These are phyloP conservation scores for Plenodomus tracheiphilus DNA, from an alignment of 2,329 filamentous ascomycete species.

Conservation along the genomic window DNA sequence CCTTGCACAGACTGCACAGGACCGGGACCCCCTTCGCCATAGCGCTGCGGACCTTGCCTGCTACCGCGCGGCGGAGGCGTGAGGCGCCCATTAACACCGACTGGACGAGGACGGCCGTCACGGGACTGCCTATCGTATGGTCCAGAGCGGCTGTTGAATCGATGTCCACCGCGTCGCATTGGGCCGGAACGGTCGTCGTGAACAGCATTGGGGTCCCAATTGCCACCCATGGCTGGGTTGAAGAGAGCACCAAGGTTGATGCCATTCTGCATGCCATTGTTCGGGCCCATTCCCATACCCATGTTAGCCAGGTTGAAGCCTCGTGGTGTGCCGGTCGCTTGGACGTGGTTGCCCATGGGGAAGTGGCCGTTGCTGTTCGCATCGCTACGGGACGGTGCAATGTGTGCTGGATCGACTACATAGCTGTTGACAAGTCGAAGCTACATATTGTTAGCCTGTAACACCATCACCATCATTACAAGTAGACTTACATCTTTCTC, in stretches of 20 bases:
- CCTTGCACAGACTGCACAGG: conserved; percentile 91
- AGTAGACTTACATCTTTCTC: conserved; percentile 74
- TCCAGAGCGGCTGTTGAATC: conserved; percentile 45
- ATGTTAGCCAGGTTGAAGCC: conserved; percentile 84
- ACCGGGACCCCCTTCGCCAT: conserved; percentile 75
- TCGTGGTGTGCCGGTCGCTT: conserved; percentile 78
- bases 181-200: conserved; percentile 48
- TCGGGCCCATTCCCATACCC: conserved; percentile 65
- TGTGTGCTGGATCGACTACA: conserved; percentile 90
- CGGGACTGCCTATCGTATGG: conserved; percentile 47
- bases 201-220: conserved; percentile 57
- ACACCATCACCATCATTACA: neutral
- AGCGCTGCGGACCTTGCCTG: conserved; percentile 60
- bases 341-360: conserved; percentile 74
- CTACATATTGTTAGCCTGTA: conserved; percentile 51
- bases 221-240: conserved; percentile 53
- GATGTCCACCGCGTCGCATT: conserved; percentile 46
- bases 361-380: conserved; percentile 96
- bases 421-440: conserved; percentile 91
- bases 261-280: conserved; percentile 49
- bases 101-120: conserved; percentile 51
- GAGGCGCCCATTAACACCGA: conserved; percentile 52
- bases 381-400: conserved; percentile 89
- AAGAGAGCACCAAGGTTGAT: conserved; percentile 52
- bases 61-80: conserved; percentile 56